phyloP scores from a whole-genome alignment of 352 stramenopile genomes.

The Globisporangium polare region DNA sequence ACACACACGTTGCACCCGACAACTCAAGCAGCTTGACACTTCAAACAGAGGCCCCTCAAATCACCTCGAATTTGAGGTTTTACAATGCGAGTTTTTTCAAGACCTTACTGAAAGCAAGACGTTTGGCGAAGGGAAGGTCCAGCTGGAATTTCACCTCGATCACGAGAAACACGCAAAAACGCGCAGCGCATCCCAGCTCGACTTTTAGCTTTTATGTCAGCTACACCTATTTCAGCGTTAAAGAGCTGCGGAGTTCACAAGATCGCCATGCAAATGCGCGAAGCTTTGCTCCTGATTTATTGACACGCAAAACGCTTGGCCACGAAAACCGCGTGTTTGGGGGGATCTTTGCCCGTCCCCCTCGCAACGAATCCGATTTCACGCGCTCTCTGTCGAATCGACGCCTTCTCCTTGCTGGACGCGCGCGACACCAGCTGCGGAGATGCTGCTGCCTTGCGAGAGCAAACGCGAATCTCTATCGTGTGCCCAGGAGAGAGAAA shows the following conservation, averaged over 20 bases:
- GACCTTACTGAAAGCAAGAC: neutral
- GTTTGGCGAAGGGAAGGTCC: neutral
- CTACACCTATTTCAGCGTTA: neutral
- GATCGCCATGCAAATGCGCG: no score
- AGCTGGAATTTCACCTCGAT: neutral
- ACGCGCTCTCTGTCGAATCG: neutral
- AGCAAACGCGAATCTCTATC: no score
- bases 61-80: neutral
- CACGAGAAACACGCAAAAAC: constrained; percentile 5
- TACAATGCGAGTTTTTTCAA: neutral
- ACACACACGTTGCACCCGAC: constrained; percentile 1
- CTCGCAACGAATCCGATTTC: constrained; percentile 1
- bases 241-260: neutral
- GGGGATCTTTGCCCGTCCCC: neutral
- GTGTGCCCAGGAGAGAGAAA: no score
- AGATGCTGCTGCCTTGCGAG: no score
- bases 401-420: neutral
- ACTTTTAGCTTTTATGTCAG: neutral
- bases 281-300: neutral
- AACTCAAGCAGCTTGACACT: neutral
- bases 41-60: constrained; percentile 4
- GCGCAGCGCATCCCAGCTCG: neutral
- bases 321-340: constrained; percentile 6
- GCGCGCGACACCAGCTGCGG: neutral
- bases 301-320: constrained; percentile 5